Percentiles rank a stretch among this genome's conserved stretches.
Conservation (phyloP, 495 filamentous ascomycete genomes). For the Emericellopsis terricola region DNA sequence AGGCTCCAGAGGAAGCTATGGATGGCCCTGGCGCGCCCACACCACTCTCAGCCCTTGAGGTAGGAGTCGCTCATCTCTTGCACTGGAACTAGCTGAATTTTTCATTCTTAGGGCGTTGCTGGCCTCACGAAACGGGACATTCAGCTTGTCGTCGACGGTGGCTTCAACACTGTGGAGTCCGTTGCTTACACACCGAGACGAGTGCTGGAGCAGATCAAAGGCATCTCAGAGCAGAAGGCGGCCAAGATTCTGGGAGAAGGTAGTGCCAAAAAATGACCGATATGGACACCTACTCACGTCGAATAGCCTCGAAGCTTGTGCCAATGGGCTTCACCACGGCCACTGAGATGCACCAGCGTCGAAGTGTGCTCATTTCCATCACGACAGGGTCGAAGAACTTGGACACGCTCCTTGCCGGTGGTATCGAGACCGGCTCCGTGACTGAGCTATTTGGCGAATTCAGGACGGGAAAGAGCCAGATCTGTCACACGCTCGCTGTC, state of each 20-base stretch:
- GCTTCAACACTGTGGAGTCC: constrained; percentile 86
- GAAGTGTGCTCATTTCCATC: constrained; percentile 92
- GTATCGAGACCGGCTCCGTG: constrained; percentile 90
- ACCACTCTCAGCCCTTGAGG: constrained; percentile 77
- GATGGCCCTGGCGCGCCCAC: constrained; percentile 87
- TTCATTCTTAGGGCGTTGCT: constrained; percentile 43
- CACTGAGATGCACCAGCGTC: constrained; percentile 96
- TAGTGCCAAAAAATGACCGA: no score
- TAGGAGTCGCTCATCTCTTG: constrained; percentile 18
- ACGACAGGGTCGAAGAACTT: constrained; percentile 95
- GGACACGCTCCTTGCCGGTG: constrained; percentile 86
- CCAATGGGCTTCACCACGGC: constrained; percentile 98
- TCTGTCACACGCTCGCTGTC: constrained; percentile 95
- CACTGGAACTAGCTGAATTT: constrained; percentile 6
- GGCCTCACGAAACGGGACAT: constrained; percentile 90
- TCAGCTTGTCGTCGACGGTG: constrained; percentile 78
- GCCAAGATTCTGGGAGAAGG: constrained; percentile 86
- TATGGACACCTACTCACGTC: no score
- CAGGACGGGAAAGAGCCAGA: constrained; percentile 92
- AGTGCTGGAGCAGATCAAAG: constrained; percentile 82
- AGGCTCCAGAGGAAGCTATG: constrained; percentile 22
- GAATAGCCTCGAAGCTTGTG: constrained; percentile 81
- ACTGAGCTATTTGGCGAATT: constrained; percentile 99
- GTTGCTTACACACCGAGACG: constrained; percentile 88
- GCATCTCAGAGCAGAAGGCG: constrained; percentile 92